phyloP scores from a whole-genome alignment of 2,329 filamentous ascomycete genomes.

The Coniella lustricola region DNA sequence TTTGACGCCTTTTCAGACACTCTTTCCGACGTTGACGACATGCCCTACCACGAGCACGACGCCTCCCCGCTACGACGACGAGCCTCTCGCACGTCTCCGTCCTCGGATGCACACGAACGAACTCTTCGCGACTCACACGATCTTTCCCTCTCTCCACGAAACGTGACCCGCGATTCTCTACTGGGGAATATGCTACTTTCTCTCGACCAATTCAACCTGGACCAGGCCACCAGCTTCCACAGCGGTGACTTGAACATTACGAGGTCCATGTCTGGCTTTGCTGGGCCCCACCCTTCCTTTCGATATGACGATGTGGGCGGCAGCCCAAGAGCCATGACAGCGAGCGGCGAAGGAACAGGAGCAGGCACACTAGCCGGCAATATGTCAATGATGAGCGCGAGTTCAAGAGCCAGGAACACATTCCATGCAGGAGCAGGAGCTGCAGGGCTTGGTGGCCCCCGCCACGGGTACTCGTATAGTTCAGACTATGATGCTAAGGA shows the following conservation, averaged over 20 bases:
- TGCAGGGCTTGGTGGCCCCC: constrained; percentile 5
- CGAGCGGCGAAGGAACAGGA: constrained; percentile 19
- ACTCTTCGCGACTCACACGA: constrained; percentile 67
- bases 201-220: constrained; percentile 72
- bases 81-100: constrained; percentile 17
- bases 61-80: constrained; percentile 23
- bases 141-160: constrained; percentile 68
- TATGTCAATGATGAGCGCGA: constrained; percentile 23
- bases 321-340: not conserved
- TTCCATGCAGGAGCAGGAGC: constrained; percentile 9
- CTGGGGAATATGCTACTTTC: constrained; percentile 94
- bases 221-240: constrained; percentile 31
- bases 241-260: constrained; percentile 14
- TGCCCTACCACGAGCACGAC: constrained; percentile 3
- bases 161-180: constrained; percentile 80
- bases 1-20: constrained; percentile 33
- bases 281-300: constrained; percentile 10
- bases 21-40: constrained; percentile 27
- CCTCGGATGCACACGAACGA: constrained; percentile 22
- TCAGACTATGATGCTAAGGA: constrained; percentile 49
- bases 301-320: constrained; percentile 24
- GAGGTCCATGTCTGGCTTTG: constrained; percentile 22
- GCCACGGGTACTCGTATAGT: constrained; percentile 51
- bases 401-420: constrained; percentile 20
- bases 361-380: constrained; percentile 17